A percentile compares a stretch with the other conserved stretches of the same genome.
Evolutionary conservation across 1,284 basidiomycete species (phyloP).

Genomic region (Bjerkandera adusta): DNA sequence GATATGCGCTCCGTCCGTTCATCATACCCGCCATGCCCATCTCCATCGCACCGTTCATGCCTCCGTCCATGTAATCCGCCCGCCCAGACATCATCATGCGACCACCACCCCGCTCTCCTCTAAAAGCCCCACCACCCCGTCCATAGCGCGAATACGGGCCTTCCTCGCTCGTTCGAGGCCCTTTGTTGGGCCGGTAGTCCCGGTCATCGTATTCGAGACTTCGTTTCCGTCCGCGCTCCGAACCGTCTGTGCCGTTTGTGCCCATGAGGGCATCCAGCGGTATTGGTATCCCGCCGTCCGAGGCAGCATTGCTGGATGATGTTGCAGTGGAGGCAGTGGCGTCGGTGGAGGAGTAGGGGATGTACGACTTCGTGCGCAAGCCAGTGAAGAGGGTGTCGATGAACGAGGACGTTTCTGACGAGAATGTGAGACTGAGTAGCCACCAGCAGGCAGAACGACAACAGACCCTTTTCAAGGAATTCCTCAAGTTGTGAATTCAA

Average conservation of each 20-base stretch:
- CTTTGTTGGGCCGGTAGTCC: slow-evolving; percentile 64
- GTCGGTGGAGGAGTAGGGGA: slow-evolving; percentile 56
- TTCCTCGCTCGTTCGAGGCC: slow-evolving; percentile 61
- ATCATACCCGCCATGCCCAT: slow-evolving; percentile 34
- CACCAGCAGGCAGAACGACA: not conserved
- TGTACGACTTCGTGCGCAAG: slow-evolving; percentile 78
- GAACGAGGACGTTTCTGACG: slow-evolving; percentile 71
- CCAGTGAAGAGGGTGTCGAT: slow-evolving; percentile 84
- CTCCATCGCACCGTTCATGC: slow-evolving; percentile 34
- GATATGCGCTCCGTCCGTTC: slow-evolving; percentile 56
- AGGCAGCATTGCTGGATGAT: slow-evolving; percentile 34
- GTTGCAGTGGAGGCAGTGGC: slow-evolving; percentile 25
- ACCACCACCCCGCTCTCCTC: slow-evolving; percentile 32
- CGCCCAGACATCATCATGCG: slow-evolving; percentile 27
- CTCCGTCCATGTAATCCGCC: slow-evolving; percentile 31
- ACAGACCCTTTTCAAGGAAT: slow-evolving; percentile 86
- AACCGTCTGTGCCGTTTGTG: slow-evolving; percentile 38
- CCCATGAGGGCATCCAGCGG: slow-evolving; percentile 65
- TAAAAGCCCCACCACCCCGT: slow-evolving; percentile 32
- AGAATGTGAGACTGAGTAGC: slow-evolving; percentile 3
- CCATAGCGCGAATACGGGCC: slow-evolving; percentile 61
- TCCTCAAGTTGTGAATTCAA: slow-evolving; percentile 80
- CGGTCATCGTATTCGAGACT: slow-evolving; percentile 57
- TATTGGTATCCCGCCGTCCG: slow-evolving; percentile 72
- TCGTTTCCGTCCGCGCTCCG: slow-evolving; percentile 63